Base-by-base conservation (phyloP, 1,284 basidiomycete genomes). In the Moesziomyces aphidis region DNA sequence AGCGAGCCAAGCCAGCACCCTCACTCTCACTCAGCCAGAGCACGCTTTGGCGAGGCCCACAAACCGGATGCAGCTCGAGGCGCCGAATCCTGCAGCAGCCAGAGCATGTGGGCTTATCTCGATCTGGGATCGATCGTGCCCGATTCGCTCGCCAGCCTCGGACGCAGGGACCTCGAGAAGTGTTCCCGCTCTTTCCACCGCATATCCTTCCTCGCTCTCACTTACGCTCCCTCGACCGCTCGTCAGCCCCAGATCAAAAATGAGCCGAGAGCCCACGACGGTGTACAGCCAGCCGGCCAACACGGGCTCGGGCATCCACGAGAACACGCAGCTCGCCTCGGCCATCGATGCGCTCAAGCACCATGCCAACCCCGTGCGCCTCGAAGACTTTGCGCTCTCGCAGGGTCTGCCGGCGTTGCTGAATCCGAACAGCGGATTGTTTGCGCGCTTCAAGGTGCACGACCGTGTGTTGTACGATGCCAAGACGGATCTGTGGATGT, bases 321-420 rank as follows among this genome's bases (percentile, higher is more conserved):
- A 92, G 68, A 93, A 92, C 80, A 95, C 94, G 0, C 93, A 94
- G 85, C 88, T 96, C 42, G 90, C 93, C 4, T 93, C 93, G 78
- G 92, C 91, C 11, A 90, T 96, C 36, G 90, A 90, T 78, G 89
- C 92, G 81, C 89, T 96, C 64, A 94, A 93, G 58, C 77, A 80
- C 50, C 62, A 90, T 23, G 90, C 88, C 47, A 91, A 91, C 69
- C 93, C 93, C 10, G 92, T 92, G 87, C 90, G 93, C 4, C 85
- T 94, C 45, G 91, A 94, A 85, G 93, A 95, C 80, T 88, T 95
- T 59, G 92, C 93, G 1, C 90, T 94, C 51, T 87, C 91, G 28
- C 91, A 92, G 5, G 89, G 89, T 73, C 90, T 92, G 4, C 90
- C 91, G 45, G 75, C 79, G 3, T 78, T 86, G 17, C 85, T 95